phyloP scores from a whole-genome alignment of 2,329 filamentous ascomycete genomes.

The Arthrobotrys musiformis region DNA sequence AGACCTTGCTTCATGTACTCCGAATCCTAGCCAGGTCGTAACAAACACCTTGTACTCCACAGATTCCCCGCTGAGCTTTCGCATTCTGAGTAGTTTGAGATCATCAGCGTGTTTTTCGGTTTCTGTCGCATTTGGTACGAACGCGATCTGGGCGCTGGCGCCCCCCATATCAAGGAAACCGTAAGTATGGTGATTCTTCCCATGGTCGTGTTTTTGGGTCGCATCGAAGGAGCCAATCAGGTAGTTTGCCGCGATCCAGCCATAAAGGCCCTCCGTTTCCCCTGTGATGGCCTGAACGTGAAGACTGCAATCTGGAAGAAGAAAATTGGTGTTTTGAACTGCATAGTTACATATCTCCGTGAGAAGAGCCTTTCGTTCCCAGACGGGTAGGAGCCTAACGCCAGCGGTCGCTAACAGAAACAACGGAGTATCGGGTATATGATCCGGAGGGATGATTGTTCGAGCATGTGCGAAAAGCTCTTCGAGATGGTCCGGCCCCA shows the following conservation, averaged over 20 bases:
- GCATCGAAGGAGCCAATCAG: conserved; percentile 88
- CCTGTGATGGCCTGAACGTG: conserved; percentile 96
- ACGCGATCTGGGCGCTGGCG: conserved; percentile 96
- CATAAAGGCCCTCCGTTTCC: conserved; percentile 94
- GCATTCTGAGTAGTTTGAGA: conserved; percentile 83
- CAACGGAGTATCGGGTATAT: conserved; percentile 84
- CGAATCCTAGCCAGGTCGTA: conserved; percentile 95
- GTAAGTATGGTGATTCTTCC: conserved; percentile 91
- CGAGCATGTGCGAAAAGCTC: conserved; percentile 83
- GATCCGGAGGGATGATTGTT: conserved; percentile 77
- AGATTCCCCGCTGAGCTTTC: conserved; percentile 80
- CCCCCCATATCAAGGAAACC: conserved; percentile 99
- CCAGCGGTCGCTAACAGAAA: conserved; percentile 96
- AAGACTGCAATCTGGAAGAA: conserved; percentile 85
- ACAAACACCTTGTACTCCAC: conserved; percentile 91
- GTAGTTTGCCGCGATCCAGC: conserved; percentile 98
- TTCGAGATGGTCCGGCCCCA: conserved; percentile 84
- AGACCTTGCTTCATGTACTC: conserved; percentile 90
- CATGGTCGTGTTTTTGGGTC: conserved; percentile 78
- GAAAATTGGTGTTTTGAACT: conserved; percentile 78
- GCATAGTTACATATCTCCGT: conserved; percentile 85
- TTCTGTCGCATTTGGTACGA: conserved; percentile 92
- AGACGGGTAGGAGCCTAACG: conserved; percentile 82
- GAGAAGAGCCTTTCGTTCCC: conserved; percentile 78
- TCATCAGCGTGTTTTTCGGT: conserved; percentile 89